Conservation (phyloP, 2,329 filamentous ascomycete genomes). For the Ceratocystiopsis minuta region DNA sequence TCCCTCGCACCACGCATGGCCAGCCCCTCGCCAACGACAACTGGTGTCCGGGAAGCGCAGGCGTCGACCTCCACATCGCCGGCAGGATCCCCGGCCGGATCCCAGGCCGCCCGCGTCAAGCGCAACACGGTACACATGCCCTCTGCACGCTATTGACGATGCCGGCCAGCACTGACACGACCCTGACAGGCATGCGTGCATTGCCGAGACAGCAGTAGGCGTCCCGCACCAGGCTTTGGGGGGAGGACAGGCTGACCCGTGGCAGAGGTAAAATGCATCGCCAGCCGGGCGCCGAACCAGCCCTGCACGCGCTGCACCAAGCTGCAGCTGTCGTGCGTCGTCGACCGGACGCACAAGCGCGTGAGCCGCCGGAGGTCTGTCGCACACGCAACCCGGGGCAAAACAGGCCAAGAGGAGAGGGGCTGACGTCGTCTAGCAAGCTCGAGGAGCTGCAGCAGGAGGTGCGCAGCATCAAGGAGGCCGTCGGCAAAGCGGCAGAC, state of each 20-base stretch:
- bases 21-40: too few relatives aligned
- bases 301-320: slow-evolving; percentile 10
- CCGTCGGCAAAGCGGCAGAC: slow-evolving; percentile 18
- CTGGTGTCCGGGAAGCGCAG: too few relatives aligned
- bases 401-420: background rate
- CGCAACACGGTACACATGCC: slow-evolving; percentile 10
- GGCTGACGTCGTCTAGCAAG: slow-evolving; percentile 21
- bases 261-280: slow-evolving; percentile 11
- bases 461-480: slow-evolving; percentile 35
- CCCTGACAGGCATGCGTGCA: slow-evolving; percentile 10
- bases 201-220: slow-evolving; percentile 12
- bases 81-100: slow-evolving; percentile 1
- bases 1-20: too few relatives aligned
- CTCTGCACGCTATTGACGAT: background rate
- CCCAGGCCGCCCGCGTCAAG: slow-evolving; percentile 8
- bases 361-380: slow-evolving; percentile 9
- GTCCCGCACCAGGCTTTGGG: background rate
- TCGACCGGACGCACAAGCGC: slow-evolving; percentile 11
- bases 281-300: slow-evolving; percentile 5
- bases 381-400: background rate
- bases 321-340: slow-evolving; percentile 9
- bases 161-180: too few relatives aligned
- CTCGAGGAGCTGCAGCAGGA: slow-evolving; percentile 36
- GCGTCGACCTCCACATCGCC: slow-evolving; percentile 1
- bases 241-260: background rate